Conservation (phyloP, 306 rosid species). For the Luffa acutangula region DNA sequence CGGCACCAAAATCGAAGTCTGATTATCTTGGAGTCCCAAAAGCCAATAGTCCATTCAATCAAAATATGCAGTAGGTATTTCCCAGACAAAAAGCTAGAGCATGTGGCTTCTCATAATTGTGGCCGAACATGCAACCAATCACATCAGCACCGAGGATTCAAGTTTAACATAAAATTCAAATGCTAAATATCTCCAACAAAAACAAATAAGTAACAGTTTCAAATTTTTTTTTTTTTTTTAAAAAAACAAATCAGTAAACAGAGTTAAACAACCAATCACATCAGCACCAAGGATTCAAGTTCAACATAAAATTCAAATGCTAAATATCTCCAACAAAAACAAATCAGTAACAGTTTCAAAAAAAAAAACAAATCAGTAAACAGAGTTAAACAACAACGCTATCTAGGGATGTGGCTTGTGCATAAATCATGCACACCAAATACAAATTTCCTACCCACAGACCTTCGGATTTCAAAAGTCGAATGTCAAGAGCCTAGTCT, state of each 20-base stretch:
- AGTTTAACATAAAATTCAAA: background rate
- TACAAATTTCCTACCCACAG: background rate
- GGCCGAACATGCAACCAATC: background rate
- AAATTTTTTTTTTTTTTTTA: too few relatives aligned
- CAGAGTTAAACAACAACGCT: background rate
- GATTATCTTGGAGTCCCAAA: background rate
- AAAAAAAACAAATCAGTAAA: background rate
- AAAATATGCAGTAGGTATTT: background rate
- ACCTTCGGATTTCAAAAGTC: background rate
- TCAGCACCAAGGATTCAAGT: background rate
- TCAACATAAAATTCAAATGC: background rate
- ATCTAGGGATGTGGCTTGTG: background rate
- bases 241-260: background rate
- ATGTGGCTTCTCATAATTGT: background rate
- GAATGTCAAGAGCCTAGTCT: background rate
- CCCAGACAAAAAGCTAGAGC: background rate
- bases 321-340: background rate
- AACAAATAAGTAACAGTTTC: too few relatives aligned
- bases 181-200: background rate
- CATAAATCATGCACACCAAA: conserved; percentile 3
- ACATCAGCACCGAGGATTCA: background rate
- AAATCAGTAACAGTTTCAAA: too few relatives aligned
- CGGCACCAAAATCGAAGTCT: background rate
- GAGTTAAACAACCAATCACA: background rate
- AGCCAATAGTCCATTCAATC: background rate